Evolutionary conservation across 2,329 filamentous ascomycete genomes (phyloP), one percentile per base, ranked within the genome.

Genomic region (Talaromyces sp.): DNA sequence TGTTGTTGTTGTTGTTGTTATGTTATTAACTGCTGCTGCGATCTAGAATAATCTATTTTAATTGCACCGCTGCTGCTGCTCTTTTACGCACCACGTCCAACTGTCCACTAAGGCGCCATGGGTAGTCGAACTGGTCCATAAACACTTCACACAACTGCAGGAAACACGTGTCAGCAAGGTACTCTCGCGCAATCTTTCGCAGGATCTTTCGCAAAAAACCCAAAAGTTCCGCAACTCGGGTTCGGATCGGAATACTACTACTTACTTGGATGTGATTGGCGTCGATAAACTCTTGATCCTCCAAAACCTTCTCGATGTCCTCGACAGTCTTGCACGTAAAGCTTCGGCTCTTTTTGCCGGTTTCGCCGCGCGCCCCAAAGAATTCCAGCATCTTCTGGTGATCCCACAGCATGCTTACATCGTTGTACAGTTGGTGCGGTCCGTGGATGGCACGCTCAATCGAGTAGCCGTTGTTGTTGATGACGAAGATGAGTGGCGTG

Each of bases 401-500:
- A 56, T 86, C 80, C 91, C 91, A 94, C n/a, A 78, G 72, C 56
- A 82, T 48, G n/a, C 24, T 27, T 52, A 62, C 46, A 12, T 58
- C 51, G 29, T 62, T 62, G 29, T 60, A 62, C 9, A 4, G 10
- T 24, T 61, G 60, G 10, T 38, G 57, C 19, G 74, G 71, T 10
- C 79, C 79, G 70, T 80, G 78, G 48, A 81, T 79, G 48, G 77
- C 66, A 2, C 79, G 67, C 70, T 81, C 79, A 60, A 80, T 74
- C 0, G 78, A 80, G 62, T 81, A 81, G 1, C 79, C 79, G 1
- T 72, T 72, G 59, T 81, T 81, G 62, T 80, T 79, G 31, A 80
- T 72, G 4, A 81, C 66, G 59, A 80, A 73, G 80, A 93, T 86
- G 69, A 91, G 91, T 26, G 89, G 14, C 80, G 68, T 11, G 27